Base-by-base conservation (phyloP, 345 rosid genomes). In the Ricinus communis region DNA sequence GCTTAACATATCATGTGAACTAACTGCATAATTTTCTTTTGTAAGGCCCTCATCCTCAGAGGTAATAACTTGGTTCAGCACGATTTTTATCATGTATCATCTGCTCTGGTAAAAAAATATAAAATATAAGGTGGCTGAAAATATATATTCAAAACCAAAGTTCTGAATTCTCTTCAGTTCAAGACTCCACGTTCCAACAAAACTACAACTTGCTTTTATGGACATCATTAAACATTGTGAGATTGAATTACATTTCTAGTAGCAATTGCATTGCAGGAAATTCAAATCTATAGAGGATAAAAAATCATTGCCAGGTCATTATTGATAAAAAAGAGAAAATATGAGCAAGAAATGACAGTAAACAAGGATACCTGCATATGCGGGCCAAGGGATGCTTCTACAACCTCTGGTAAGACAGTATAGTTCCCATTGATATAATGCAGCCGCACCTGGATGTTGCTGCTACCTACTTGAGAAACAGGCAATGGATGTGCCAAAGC, bases 331-430 rank as follows among this genome's bases (percentile, higher is more conserved):
- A 25, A 22, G 1, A 22, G 43, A n/a, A 25, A 18, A 60, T 22
- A 30, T 51, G 1, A 45, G 8, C 14, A 27, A 65, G 33, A 36
- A 3, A 65, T 22, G 18, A 16, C 2, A 8, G 13, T 4, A 41
- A 41, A 45, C 27, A 65, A 66, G 13, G 33, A 50, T 86, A 93
- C 99, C 98, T 96, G 99, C 97, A 96, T 93, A 78, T 96, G 97
- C 15, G 99, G 99, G 68, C 97, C 98, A 58, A 96, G 94, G 27
- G 99, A 93, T 56, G 98, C 99, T 87, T 93, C 98, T 71, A 96
- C 99, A 68, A 93, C 99, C 85, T 96, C 99, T 0, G 98, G 98
- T 83, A 96, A 85, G 56, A 96, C 98, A 18, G 97, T 96, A 77
- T 96, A 91, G 69, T 91, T 93, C 65, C 98, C 99, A 74, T 96